These are phyloP conservation scores for Fremontodendron californicum DNA, from an alignment of 345 rosid genomes.

Conservation along the genomic window DNA sequence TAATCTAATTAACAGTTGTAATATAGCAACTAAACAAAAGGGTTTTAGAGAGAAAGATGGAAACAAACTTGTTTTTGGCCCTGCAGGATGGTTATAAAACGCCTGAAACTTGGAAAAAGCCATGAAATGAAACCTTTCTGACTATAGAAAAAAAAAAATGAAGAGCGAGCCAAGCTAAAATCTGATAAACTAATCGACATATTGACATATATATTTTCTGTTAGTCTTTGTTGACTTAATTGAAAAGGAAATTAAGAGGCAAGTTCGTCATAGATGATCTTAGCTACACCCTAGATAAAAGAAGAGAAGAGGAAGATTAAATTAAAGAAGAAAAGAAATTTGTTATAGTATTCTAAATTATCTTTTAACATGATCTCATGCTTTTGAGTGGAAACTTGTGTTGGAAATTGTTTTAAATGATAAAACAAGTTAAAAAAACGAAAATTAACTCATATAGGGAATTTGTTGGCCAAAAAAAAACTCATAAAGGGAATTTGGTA, in stretches of 20 bases:
- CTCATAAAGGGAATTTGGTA: no score
- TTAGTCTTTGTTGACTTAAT: not conserved
- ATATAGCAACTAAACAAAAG: not conserved
- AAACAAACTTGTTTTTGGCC: constrained; percentile 43
- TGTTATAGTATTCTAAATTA: not conserved
- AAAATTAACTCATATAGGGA: no score
- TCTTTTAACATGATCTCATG: not conserved
- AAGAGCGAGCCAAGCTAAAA: no score
- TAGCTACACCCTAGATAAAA: not conserved
- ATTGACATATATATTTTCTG: not conserved
- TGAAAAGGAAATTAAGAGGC: not conserved
- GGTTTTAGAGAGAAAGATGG: not conserved
- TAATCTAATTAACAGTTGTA: not conserved
- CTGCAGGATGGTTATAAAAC: constrained; percentile 48
- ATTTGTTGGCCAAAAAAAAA: no score
- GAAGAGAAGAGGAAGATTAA: not conserved
- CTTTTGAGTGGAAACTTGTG: not conserved
- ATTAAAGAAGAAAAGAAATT: not conserved
- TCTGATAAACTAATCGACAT: not conserved
- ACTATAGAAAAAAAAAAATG: no score
- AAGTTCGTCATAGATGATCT: not conserved
- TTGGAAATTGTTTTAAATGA: not conserved
- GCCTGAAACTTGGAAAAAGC: constrained; percentile 30
- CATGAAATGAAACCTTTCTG: not conserved
- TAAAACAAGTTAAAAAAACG: no score